Conservation (phyloP, 2,329 filamentous ascomycete species). For the Botryotinia narcissicola region DNA sequence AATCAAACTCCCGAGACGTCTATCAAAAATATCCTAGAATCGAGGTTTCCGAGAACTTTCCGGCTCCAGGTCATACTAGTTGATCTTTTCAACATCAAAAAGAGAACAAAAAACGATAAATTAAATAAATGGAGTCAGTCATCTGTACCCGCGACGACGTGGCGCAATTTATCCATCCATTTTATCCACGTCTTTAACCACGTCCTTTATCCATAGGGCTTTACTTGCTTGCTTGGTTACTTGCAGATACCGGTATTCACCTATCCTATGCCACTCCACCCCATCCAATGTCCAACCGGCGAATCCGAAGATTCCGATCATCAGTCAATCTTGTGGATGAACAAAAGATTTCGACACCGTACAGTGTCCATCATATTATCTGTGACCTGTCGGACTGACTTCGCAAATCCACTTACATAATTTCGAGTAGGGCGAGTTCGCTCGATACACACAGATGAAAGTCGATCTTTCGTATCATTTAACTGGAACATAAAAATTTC, state of each 20-base stretch:
- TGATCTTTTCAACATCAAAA: neutral
- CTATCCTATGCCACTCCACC: neutral
- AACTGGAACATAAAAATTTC: neutral
- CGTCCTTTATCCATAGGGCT: neutral
- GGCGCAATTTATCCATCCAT: neutral
- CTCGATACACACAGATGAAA: neutral
- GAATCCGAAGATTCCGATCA: neutral
- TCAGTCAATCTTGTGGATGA: neutral
- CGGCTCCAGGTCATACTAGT: neutral
- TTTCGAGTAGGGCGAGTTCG: neutral
- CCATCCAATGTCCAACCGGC: neutral
- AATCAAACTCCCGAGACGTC: neutral
- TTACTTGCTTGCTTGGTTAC: neutral
- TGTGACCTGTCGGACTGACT: neutral
- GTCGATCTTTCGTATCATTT: neutral
- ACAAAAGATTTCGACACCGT: neutral
- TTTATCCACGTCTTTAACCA: neutral
- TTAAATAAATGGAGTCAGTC: neutral
- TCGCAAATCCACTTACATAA: neutral
- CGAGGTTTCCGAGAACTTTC: neutral
- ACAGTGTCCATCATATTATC: neutral
- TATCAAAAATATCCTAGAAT: neutral
- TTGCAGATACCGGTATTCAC: neutral
- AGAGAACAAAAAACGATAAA: neutral
- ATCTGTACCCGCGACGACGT: neutral